Percentiles rank a stretch among this genome's conserved stretches.
Conservation (phyloP, 192 early-diverging fungal species). For the Geranomyces variabilis region DNA sequence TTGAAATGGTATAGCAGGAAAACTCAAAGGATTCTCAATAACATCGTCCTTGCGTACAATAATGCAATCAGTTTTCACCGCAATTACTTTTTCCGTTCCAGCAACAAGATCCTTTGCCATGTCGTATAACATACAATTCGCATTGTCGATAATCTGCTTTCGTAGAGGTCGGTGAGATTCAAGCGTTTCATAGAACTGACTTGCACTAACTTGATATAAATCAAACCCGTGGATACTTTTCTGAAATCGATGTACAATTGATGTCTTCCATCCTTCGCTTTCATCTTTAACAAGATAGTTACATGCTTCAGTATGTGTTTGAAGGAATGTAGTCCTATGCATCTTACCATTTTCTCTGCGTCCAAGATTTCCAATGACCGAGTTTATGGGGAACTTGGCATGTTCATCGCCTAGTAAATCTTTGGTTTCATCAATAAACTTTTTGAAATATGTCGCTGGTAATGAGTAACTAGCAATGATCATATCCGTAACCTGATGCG, state of each 20-base stretch:
- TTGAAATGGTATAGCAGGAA: too few relatives aligned
- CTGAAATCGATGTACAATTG: too few relatives aligned
- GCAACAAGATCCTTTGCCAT: constrained; percentile 19
- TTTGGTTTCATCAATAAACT: constrained; percentile 7
- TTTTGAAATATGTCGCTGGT: background rate
- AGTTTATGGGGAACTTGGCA: constrained; percentile 24
- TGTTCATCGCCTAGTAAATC: constrained; percentile 2
- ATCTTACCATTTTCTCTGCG: background rate
- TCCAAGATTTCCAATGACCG: constrained; percentile 10
- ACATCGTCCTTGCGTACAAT: constrained; percentile 16
- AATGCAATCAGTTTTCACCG: constrained; percentile 28
- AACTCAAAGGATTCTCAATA: background rate
- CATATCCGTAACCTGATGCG: constrained; percentile 17
- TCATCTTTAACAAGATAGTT: constrained; percentile 1
- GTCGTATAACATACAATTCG: constrained; percentile 27
- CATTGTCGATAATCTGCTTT: constrained; percentile 29
- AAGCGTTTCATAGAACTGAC: background rate
- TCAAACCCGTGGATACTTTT: constrained; percentile 17
- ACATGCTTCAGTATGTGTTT: background rate
- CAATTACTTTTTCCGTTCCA: constrained; percentile 10
- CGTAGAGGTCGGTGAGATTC: constrained; percentile 7
- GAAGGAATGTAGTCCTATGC: background rate
- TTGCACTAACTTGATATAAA: constrained; percentile 4
- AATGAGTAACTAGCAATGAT: constrained; percentile 12
- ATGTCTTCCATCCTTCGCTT: constrained; percentile 1